These are phyloP conservation scores for Crassisporium funariophilum DNA, from an alignment of 768 basidiomycete genomes.

Conservation along the genomic window DNA sequence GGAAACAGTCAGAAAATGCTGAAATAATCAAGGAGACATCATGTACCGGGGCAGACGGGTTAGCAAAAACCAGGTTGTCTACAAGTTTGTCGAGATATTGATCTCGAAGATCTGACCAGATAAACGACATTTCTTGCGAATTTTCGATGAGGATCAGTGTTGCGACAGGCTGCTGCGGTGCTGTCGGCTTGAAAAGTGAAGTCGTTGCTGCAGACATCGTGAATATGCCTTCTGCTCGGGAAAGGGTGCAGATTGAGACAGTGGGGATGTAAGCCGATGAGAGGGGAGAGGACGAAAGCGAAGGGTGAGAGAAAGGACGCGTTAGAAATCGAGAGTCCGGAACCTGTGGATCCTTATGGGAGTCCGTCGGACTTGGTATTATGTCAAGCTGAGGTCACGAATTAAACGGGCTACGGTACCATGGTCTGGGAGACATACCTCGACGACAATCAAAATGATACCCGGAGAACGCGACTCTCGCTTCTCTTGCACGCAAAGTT, in stretches of 20 bases:
- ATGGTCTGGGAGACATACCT: neutral
- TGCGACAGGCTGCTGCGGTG: conserved; percentile 35
- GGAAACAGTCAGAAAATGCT: neutral
- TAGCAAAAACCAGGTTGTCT: conserved; percentile 39
- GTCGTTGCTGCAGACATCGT: conserved; percentile 2
- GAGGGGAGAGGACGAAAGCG: conserved; percentile 15
- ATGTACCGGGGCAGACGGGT: conserved; percentile 45
- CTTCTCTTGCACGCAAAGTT: neutral
- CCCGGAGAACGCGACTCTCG: neutral
- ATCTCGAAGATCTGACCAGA: conserved; percentile 53
- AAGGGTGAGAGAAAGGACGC: conserved; percentile 10
- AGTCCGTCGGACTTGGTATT: conserved; percentile 41
- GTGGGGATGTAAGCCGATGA: conserved; percentile 10
- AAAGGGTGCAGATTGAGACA: conserved; percentile 9
- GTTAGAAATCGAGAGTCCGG: conserved; percentile 15
- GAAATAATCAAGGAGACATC: conserved; percentile 1
- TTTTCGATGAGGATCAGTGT: conserved; percentile 60
- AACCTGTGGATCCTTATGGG: conserved; percentile 43
- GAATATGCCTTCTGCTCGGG: conserved; percentile 19
- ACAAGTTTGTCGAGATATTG: conserved; percentile 46
- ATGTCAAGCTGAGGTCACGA: conserved; percentile 12
- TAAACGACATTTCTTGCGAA: conserved; percentile 42
- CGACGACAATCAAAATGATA: neutral
- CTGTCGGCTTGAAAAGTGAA: conserved; percentile 21
- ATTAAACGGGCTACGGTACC: conserved; percentile 7